A percentile compares a stretch with the other conserved stretches of the same genome.
Evolutionary conservation across 345 rosid genomes (phyloP).

Genomic region (Citrus australasica): DNA sequence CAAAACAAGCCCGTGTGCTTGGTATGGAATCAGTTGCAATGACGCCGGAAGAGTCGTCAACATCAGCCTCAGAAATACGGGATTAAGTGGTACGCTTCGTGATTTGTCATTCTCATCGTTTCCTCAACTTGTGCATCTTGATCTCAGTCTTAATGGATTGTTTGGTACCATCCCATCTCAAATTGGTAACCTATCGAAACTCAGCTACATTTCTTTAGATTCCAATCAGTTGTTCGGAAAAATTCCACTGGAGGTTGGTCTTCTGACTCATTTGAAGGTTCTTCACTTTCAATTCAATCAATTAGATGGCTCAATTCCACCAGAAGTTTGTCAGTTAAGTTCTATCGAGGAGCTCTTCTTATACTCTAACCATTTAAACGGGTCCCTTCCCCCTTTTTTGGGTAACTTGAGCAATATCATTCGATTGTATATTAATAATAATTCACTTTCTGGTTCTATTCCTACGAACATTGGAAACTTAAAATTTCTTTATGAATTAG

Average conservation of each 20-base stretch:
- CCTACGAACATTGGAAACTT: not conserved
- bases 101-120: not conserved
- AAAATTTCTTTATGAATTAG: not conserved
- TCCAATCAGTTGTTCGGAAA: not conserved
- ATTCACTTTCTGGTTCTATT: not conserved
- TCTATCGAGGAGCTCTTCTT: not conserved
- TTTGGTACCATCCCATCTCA: not conserved
- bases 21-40: not conserved
- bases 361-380: not conserved
- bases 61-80: not conserved
- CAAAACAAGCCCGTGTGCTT: not conserved
- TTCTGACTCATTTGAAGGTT: not conserved
- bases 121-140: not conserved
- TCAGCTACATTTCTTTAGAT: not conserved
- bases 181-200: not conserved
- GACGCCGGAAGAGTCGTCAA: not conserved
- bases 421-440: not conserved
- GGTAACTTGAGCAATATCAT: not conserved
- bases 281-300: conserved; percentile 1
- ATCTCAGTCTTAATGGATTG: not conserved
- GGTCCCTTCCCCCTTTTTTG: not conserved
- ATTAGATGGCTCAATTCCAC: conserved; percentile 21
- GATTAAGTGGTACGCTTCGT: not conserved
- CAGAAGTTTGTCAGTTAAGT: not conserved
- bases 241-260: not conserved